Evolutionary conservation across 2,329 filamentous ascomycete species (phyloP).

Genomic region (Aureobasidium sp.): DNA sequence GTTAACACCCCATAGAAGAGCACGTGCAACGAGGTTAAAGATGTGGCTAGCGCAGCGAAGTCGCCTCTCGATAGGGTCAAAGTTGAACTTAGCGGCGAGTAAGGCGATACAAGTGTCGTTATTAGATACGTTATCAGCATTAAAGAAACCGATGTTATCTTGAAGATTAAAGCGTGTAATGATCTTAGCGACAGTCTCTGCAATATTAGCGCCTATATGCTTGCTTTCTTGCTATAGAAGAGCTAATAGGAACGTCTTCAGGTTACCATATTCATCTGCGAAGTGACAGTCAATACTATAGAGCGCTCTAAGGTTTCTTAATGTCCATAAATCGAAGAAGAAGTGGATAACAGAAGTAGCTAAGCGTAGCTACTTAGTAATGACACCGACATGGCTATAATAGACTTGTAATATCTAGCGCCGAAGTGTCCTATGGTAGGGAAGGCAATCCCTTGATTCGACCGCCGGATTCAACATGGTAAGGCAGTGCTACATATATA

Average conservation of each 20-base stretch:
- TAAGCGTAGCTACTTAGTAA: background rate
- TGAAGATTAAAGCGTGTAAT: background rate
- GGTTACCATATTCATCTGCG: background rate
- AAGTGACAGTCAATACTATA: background rate
- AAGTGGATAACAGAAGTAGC: background rate
- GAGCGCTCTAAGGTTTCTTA: background rate
- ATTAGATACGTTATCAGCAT: background rate
- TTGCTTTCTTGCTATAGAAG: background rate
- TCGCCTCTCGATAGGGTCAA: background rate
- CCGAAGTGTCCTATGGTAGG: background rate
- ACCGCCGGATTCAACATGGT: background rate
- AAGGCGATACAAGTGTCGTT: background rate
- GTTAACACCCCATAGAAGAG: background rate
- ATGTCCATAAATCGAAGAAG: constrained; percentile 1
- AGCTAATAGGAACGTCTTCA: background rate
- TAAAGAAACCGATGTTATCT: background rate
- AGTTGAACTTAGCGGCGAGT: background rate
- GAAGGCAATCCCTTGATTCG: background rate
- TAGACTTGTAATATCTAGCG: background rate
- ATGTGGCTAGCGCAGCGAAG: background rate
- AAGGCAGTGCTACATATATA: background rate
- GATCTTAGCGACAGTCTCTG: background rate
- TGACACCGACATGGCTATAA: background rate
- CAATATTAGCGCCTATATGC: background rate
- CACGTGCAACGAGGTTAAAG: background rate